Conservation (phyloP, 495 filamentous ascomycete genomes). For the Halenospora varia region DNA sequence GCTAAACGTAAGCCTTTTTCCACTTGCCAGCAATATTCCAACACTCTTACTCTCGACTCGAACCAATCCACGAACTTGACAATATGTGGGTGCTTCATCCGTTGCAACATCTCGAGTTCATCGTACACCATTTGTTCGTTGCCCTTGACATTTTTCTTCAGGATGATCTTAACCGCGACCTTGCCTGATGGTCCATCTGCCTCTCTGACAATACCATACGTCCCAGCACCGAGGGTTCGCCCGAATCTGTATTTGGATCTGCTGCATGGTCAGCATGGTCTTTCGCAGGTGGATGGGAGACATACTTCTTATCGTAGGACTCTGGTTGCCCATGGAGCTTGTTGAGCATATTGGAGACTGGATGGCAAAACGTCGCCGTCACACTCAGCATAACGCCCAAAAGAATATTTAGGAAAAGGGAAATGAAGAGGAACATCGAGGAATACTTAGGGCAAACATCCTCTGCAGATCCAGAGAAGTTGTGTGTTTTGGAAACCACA, state of each 20-base stretch:
- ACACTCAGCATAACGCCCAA: conserved; percentile 6
- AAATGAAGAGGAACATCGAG: background rate
- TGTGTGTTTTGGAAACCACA: no score
- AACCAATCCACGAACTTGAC: conserved; percentile 99
- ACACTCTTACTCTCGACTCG: conserved; percentile 69
- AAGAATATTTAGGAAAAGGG: conserved; percentile 1
- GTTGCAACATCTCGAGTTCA: conserved; percentile 88
- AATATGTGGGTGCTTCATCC: conserved; percentile 89
- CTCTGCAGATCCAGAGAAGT: conserved; percentile 3
- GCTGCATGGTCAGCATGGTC: conserved; percentile 9
- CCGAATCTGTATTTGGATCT: conserved; percentile 89
- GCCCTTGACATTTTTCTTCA: conserved; percentile 98
- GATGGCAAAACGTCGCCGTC: conserved; percentile 8
- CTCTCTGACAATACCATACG: conserved; percentile 97
- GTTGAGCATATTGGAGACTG: conserved; percentile 68
- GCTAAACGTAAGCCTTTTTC: background rate
- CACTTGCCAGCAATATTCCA: background rate
- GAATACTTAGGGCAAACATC: background rate
- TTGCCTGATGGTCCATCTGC: conserved; percentile 79
- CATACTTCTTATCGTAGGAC: conserved; percentile 95
- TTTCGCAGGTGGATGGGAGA: background rate
- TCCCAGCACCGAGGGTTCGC: conserved; percentile 89
- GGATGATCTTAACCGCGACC: conserved; percentile 97
- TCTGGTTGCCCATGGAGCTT: conserved; percentile 97
- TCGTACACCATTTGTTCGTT: conserved; percentile 99